phyloP scores from a whole-genome alignment of 176 grass and related monocot genomes.

The Zoysia pacifica region DNA sequence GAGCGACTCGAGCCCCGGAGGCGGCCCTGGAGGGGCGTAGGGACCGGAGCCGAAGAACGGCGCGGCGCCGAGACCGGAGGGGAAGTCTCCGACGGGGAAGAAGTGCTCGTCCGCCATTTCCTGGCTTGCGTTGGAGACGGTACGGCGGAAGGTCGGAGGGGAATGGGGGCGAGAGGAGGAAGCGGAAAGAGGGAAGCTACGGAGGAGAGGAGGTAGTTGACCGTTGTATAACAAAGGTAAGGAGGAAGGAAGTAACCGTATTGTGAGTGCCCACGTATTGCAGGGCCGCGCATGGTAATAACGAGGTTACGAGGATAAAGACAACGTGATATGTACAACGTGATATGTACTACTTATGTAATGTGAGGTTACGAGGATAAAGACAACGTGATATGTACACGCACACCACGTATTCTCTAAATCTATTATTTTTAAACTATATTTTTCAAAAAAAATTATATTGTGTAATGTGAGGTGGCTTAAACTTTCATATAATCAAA shows the following conservation, averaged over 20 bases:
- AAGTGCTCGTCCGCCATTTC: slow-evolving; percentile 50
- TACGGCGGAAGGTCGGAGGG: background rate
- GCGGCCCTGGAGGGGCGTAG: background rate
- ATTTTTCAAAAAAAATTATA: no score
- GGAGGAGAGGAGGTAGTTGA: slow-evolving; percentile 38
- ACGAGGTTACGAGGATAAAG: background rate
- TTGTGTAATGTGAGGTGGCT: no score
- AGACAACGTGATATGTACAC: no score
- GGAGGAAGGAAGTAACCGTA: slow-evolving; percentile 30
- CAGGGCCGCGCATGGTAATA: slow-evolving; percentile 12
- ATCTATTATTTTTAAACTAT: no score
- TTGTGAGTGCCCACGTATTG: slow-evolving; percentile 1
- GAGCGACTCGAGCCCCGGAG: slow-evolving; percentile 13
- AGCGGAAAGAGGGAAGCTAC: background rate
- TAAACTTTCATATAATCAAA: no score
- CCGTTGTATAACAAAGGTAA: slow-evolving; percentile 50
- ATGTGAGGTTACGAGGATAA: no score
- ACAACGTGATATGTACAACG: no score
- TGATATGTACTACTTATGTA: no score
- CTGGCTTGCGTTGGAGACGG: background rate
- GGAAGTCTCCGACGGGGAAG: slow-evolving; percentile 23
- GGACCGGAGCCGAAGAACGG: background rate
- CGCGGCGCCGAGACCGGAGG: background rate
- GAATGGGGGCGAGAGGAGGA: background rate
- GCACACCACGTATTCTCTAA: no score